Conservation (phyloP, 306 rosid species). For the Cicer bijugum region DNA sequence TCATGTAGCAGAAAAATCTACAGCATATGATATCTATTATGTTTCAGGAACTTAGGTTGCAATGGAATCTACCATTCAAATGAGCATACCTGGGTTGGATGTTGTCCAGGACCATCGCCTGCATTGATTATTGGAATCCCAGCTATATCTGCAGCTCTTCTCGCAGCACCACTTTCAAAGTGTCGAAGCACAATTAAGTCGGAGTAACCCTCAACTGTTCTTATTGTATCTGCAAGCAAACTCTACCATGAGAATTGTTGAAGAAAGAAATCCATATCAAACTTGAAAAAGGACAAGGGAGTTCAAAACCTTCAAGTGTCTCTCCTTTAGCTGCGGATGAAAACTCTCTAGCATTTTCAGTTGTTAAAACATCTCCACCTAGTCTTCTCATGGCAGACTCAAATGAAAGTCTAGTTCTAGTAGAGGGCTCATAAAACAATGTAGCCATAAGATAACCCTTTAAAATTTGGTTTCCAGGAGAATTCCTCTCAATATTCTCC, state of each 20-base stretch:
- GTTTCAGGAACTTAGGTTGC: slow-evolving; percentile 4
- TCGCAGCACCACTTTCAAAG: slow-evolving; percentile 95
- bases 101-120: slow-evolving; percentile 98
- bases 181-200: slow-evolving; percentile 92
- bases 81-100: slow-evolving; percentile 77
- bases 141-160: slow-evolving; percentile 82
- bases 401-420: slow-evolving; percentile 90
- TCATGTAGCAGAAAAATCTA: slow-evolving; percentile 10
- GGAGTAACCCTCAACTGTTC: slow-evolving; percentile 88
- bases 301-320: slow-evolving; percentile 80
- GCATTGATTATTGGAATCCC: slow-evolving; percentile 87
- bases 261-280: slow-evolving; percentile 5
- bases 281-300: slow-evolving; percentile 15
- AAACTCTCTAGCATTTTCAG: slow-evolving; percentile 92
- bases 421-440: slow-evolving; percentile 88
- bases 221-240: slow-evolving; percentile 72
- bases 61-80: not conserved
- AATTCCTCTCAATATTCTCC: slow-evolving; percentile 78
- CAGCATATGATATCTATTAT: not conserved
- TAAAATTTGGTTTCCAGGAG: slow-evolving; percentile 77
- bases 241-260: slow-evolving; percentile 4
- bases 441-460: slow-evolving; percentile 93
- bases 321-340: slow-evolving; percentile 95
- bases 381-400: slow-evolving; percentile 96
- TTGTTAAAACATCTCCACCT: slow-evolving; percentile 90